phyloP scores from a whole-genome alignment of 192 early-diverging fungal species.

The Allomyces arbusculus region DNA sequence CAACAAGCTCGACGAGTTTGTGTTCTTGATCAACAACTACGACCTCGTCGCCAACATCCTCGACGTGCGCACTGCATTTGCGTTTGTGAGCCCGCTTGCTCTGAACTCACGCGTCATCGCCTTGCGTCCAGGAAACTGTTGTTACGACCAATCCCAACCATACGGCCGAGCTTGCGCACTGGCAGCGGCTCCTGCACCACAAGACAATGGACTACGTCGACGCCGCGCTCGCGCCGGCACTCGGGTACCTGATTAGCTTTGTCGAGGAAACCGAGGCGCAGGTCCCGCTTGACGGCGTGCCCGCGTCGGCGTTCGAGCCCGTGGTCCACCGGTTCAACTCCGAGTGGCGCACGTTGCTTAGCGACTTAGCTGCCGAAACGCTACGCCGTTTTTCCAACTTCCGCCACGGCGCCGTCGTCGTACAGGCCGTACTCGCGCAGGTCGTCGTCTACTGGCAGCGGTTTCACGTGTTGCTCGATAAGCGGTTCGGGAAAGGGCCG shows the following conservation, averaged over 20 bases:
- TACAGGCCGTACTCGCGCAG: slow-evolving; percentile 74
- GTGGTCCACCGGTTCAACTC: slow-evolving; percentile 55
- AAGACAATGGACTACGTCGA: slow-evolving; percentile 70
- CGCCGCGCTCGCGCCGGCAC: slow-evolving; percentile 57
- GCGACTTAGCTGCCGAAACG: slow-evolving; percentile 60
- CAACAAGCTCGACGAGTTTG: slow-evolving; percentile 43
- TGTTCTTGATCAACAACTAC: slow-evolving; percentile 89
- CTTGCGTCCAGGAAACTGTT: slow-evolving; percentile 15
- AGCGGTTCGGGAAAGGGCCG: slow-evolving; percentile 26
- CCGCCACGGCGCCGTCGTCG: slow-evolving; percentile 75
- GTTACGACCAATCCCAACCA: too few relatives aligned
- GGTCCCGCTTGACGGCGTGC: not conserved
- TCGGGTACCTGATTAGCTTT: slow-evolving; percentile 64
- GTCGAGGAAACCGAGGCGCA: slow-evolving; percentile 44
- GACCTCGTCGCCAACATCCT: slow-evolving; percentile 70
- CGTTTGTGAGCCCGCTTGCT: not conserved
- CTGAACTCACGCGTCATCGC: not conserved
- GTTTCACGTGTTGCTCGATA: slow-evolving; percentile 64
- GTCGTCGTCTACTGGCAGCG: slow-evolving; percentile 82
- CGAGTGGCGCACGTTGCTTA: slow-evolving; percentile 56
- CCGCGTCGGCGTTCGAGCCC: slow-evolving; percentile 23
- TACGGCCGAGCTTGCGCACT: slow-evolving; percentile 25
- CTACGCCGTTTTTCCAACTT: slow-evolving; percentile 90
- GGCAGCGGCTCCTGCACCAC: slow-evolving; percentile 32
- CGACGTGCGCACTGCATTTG: slow-evolving; percentile 19